These are phyloP conservation scores for Phialophora tarda DNA, from an alignment of 2,329 filamentous ascomycete genomes.

Conservation along the genomic window DNA sequence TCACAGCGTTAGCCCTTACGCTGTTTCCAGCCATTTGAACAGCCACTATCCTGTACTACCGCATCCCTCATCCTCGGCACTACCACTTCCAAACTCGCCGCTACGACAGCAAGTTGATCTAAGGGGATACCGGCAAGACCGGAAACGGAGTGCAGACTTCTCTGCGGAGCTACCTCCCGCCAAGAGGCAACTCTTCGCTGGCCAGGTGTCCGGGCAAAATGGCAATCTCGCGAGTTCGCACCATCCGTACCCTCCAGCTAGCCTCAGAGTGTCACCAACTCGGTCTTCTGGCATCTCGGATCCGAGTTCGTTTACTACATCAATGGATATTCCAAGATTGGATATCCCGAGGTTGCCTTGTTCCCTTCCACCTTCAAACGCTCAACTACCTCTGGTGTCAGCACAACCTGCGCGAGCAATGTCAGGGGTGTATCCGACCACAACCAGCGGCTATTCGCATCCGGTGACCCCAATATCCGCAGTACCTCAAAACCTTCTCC, in stretches of 20 bases:
- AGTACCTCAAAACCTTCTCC: constrained; percentile 42
- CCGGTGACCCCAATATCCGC: constrained; percentile 49
- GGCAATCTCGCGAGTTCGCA: constrained; percentile 30
- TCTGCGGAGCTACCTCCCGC: constrained; percentile 60
- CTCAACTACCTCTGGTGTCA: constrained; percentile 43
- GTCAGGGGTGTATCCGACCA: constrained; percentile 73
- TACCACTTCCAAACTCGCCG: constrained; percentile 36
- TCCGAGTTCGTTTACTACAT: constrained; percentile 33
- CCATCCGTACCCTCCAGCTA: constrained; percentile 14
- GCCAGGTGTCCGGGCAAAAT: constrained; percentile 6
- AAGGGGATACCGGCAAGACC: constrained; percentile 50
- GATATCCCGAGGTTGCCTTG: constrained; percentile 29
- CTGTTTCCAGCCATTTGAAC: constrained; percentile 21
- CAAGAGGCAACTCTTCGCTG: constrained; percentile 53
- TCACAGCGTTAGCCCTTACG: constrained; percentile 28
- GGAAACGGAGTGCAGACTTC: constrained; percentile 66
- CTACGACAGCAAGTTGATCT: constrained; percentile 28
- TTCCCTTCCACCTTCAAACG: constrained; percentile 7
- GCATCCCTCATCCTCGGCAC: constrained; percentile 33
- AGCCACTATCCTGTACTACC: constrained; percentile 34
- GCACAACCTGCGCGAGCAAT: constrained; percentile 65
- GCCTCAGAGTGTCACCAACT: constrained; percentile 20
- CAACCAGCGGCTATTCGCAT: constrained; percentile 59
- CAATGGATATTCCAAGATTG: constrained; percentile 37
- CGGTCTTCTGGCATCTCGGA: constrained; percentile 9